phyloP scores from a whole-genome alignment of 495 filamentous ascomycete genomes.

The Entonaema liquescens region DNA sequence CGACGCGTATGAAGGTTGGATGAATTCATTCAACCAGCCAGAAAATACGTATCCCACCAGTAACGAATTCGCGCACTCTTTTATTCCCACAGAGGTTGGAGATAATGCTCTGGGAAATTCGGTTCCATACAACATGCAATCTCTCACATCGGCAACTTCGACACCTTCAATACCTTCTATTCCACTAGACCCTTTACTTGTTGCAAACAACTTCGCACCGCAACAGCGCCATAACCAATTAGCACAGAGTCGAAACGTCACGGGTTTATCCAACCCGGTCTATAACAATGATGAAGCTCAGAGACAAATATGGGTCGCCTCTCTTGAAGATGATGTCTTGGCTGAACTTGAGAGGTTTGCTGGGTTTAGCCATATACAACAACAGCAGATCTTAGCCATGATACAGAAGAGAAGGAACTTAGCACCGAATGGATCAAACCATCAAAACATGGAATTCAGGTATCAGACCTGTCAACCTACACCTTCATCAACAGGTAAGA shows the following conservation, averaged over 20 bases:
- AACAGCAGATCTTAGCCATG: constrained; percentile 35
- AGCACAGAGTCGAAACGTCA: constrained; percentile 11
- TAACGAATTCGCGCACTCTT: constrained; percentile 29
- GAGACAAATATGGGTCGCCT: constrained; percentile 32
- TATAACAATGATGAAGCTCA: constrained; percentile 26
- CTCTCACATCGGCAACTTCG: constrained; percentile 35
- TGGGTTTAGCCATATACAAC: constrained; percentile 37
- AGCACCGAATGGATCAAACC: constrained; percentile 15
- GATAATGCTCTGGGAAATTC: constrained; percentile 22
- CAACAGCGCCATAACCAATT: constrained; percentile 20
- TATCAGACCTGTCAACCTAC: constrained; percentile 33
- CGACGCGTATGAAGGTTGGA: constrained; percentile 32
- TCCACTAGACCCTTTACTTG: constrained; percentile 35
- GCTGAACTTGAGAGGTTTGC: constrained; percentile 40
- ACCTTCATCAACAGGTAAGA: constrained; percentile 37
- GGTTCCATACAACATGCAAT: constrained; percentile 25
- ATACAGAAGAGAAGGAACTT: constrained; percentile 40
- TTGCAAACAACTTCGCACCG: constrained; percentile 19
- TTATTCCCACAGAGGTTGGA: constrained; percentile 17
- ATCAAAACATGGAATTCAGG: constrained; percentile 26
- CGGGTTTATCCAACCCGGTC: background rate
- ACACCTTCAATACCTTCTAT: constrained; percentile 37
- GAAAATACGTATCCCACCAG: constrained; percentile 9
- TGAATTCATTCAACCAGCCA: constrained; percentile 27
- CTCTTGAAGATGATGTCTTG: constrained; percentile 36